A percentile compares a stretch with the other conserved stretches of the same genome.
Evolutionary conservation across 108 stramenopile genomes (phyloP).

Genomic region (Hondaea fermentalgiana): DNA sequence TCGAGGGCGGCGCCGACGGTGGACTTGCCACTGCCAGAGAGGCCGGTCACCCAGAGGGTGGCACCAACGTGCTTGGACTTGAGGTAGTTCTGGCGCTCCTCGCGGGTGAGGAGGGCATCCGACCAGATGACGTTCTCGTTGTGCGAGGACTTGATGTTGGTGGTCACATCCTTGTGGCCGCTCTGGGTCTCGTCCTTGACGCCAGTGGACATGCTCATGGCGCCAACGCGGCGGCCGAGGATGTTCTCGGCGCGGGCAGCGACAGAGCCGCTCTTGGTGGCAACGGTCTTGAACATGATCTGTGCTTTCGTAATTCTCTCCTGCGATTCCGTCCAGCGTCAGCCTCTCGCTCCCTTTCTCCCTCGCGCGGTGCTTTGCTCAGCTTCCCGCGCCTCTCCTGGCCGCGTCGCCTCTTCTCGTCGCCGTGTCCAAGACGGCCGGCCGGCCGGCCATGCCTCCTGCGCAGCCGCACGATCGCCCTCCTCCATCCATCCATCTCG

Average conservation of each 20-base stretch:
- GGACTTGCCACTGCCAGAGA: conserved; percentile 50
- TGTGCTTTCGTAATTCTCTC: too few species aligned
- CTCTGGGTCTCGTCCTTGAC: conserved; percentile 11
- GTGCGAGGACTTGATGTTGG: not conserved
- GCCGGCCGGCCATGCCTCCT: too few species aligned
- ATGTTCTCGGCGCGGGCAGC: not conserved
- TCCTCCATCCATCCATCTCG: too few species aligned
- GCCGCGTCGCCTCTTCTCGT: too few species aligned
- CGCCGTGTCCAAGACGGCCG: too few species aligned
- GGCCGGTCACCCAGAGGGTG: conserved; percentile 54
- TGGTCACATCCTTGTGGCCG: conserved; percentile 20
- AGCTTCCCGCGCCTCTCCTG: too few species aligned
- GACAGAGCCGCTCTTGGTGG: not conserved
- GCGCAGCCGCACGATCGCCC: too few species aligned
- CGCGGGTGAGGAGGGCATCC: not conserved
- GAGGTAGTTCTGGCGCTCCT: conserved; percentile 26
- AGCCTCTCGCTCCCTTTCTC: too few species aligned
- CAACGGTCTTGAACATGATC: not conserved
- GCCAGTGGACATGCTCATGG: not conserved
- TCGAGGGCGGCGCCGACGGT: conserved; percentile 51
- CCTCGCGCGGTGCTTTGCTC: too few species aligned
- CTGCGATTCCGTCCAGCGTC: too few species aligned
- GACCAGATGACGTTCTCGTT: conserved; percentile 10
- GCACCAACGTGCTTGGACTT: conserved; percentile 39
- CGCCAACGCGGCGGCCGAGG: not conserved